phyloP scores from a whole-genome alignment of 1,284 basidiomycete species.

The Phaffia rhodozyma region DNA sequence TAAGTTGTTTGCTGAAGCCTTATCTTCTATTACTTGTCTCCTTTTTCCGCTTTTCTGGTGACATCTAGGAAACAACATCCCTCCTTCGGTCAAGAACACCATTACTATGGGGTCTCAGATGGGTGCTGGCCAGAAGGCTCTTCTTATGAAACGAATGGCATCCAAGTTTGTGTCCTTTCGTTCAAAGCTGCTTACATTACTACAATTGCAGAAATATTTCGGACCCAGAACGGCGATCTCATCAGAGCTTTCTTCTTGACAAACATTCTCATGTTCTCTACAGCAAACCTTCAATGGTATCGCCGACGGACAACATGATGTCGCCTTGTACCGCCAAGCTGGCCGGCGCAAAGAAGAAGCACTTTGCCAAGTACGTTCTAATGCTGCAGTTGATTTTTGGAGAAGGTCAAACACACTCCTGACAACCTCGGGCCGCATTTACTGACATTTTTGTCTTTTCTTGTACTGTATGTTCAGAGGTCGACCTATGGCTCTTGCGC shows the following conservation, averaged over 20 bases:
- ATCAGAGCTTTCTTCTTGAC: background rate
- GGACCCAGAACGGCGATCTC: background rate
- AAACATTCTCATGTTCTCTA: background rate
- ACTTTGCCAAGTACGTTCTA: constrained; percentile 63
- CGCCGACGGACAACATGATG: constrained; percentile 85
- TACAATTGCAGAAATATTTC: background rate
- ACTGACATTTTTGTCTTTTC: background rate
- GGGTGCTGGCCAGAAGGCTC: constrained; percentile 58
- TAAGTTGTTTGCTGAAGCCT: background rate
- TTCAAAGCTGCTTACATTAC: background rate
- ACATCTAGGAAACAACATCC: background rate
- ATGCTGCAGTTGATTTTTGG: background rate
- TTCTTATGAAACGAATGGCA: constrained; percentile 76
- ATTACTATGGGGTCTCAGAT: constrained; percentile 13
- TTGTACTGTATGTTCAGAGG: constrained; percentile 16
- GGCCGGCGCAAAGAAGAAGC: constrained; percentile 75
- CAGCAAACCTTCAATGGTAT: constrained; percentile 69
- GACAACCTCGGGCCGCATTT: background rate
- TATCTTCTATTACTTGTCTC: background rate
- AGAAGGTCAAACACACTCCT: background rate
- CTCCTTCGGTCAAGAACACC: constrained; percentile 2
- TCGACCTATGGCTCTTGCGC: constrained; percentile 25
- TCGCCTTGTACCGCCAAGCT: constrained; percentile 85
- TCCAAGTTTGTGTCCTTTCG: constrained; percentile 46
- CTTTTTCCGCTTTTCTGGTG: too few species aligned